Base-by-base conservation (phyloP, 352 stramenopile genomes). In the Phytophthora megakarya region DNA sequence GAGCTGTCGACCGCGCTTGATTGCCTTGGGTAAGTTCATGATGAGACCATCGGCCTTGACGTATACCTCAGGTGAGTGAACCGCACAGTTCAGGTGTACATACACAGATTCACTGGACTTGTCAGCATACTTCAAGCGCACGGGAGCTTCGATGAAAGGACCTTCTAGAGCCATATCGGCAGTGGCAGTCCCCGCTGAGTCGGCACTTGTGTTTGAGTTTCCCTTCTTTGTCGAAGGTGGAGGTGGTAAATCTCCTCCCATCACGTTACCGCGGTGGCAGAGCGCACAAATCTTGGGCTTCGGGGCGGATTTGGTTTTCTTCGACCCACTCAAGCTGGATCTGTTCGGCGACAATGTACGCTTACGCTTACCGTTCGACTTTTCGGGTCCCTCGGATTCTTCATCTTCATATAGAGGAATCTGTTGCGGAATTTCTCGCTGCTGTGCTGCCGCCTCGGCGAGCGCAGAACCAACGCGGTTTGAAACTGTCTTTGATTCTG, bases 51-150 rank as follows among this genome's bases (percentile, higher is more conserved):
- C 79, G 13, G 77, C 68, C 53, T 94, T 90, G 15, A 94, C 84
- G 45, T 89, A 94, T 28, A 93, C 85, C 52, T 93, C 83, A 21
- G 84, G 81, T 0, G 87, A 93, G 44, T 96, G 86, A 5, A 93
- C 56, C 40, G 85, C 84, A 37, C 83, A 94, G 54, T 96, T 93
- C 55, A 94, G 76, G 66, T 96, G 86, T 22, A 94, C 74, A 61
- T 86, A 80, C 50, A 88, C 86, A 13, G 73, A 78, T 61, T 95
- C 79, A 23, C 65, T 69, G 33, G 79, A 72, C 39, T 89, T 90
- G 56, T 95, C 83, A 48, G 89, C 68, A 45, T 80, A 80, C 58
- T 90, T 76, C n/a, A 95, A 63, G 4, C 84, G 82, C 42, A 94
- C 78, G 4, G 86, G 78, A 3, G 80, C 81, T 15, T 93, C 85